Evolutionary conservation across 2,329 filamentous ascomycete genomes (phyloP).

Genomic region (Aspergillus sp.): DNA sequence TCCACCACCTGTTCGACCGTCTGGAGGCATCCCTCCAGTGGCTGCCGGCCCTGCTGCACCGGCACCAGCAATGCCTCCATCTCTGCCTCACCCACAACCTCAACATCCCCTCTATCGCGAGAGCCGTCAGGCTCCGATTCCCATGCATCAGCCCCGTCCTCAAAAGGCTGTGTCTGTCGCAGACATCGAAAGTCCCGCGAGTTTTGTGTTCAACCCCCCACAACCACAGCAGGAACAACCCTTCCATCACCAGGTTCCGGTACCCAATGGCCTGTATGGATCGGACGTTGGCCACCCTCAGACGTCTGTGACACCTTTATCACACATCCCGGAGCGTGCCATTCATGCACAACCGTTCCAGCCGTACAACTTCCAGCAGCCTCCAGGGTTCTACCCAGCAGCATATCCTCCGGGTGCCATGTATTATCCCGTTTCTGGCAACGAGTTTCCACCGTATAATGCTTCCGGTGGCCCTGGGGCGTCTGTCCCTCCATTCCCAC

Average conservation of each 20-base stretch:
- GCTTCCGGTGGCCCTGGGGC: conserved; percentile 43
- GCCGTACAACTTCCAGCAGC: conserved; percentile 60
- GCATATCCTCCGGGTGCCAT: conserved; percentile 57
- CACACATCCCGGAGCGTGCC: conserved; percentile 87
- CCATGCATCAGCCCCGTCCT: conserved; percentile 91
- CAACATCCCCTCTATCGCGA: conserved; percentile 55
- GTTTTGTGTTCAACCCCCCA: conserved; percentile 54
- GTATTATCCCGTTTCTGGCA: conserved; percentile 59
- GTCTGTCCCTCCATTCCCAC: conserved; percentile 54
- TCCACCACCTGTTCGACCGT: conserved; percentile 55
- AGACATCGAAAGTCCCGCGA: conserved; percentile 80
- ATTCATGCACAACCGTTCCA: conserved; percentile 91
- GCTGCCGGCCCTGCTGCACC: conserved; percentile 12
- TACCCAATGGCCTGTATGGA: conserved; percentile 58
- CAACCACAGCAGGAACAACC: conserved; percentile 71
- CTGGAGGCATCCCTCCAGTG: conserved; percentile 18
- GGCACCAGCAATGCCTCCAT: conserved; percentile 13
- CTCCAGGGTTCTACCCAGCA: conserved; percentile 55
- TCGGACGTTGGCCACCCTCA: conserved; percentile 58
- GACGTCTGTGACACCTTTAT: conserved; percentile 73
- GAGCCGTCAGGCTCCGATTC: conserved; percentile 56
- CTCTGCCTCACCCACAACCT: conserved; percentile 43
- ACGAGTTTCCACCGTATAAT: conserved; percentile 39
- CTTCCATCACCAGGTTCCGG: conserved; percentile 91
- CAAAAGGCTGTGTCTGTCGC: conserved; percentile 92